Base-by-base conservation (phyloP, 2,329 filamentous ascomycete genomes). In the Microdochium bolleyi region DNA sequence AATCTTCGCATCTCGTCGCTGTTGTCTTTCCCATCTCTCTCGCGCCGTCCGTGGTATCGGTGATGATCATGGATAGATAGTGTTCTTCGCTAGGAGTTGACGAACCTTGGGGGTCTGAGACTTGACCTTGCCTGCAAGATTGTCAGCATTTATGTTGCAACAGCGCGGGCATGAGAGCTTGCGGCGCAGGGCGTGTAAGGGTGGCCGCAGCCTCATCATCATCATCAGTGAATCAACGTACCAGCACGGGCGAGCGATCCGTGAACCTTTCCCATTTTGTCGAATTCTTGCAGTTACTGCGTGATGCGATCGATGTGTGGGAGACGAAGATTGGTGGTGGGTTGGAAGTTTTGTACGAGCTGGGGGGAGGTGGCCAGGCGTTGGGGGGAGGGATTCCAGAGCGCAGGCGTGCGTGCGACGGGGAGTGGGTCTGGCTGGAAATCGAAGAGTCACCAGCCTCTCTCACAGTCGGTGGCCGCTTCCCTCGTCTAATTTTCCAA, bases 81-180 rank as follows among this genome's bases (percentile, higher is more conserved):
- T 41, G n/a, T 30, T 5, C 27, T 30, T 11, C 11, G 27, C 5
- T 30, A 5, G 52, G 56, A 57, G 24, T 59, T 58, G 61, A 75
- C 82, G 75, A 82, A 91, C 88, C 85, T 92, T 92, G 70, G 88
- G 88, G 67, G 88, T 92, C 78, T 92, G 89, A 79, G 89, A 92
- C 88, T 95, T 95, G 85, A 96, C 91, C 84, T 95, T 95, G 81
- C 90, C 90, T 79, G 58, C 46, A 56, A 38, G 7, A n/a, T 37
- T 49, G 55, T 68, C 58, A 67, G 62, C 60, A 52, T 58, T 52
- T 53, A 55, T 51, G 53, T 51, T 53, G 41, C 19, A 46, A 25
- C 49, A n/a, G 8, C 25, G 27, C 38, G 41, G 44, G 49, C 49
- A 19, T 25, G 10, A 48, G 37, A 22, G 13, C 49, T 46, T 51